Conservation (phyloP, 139 green algal genomes). For the Nannochloris sp. region DNA sequence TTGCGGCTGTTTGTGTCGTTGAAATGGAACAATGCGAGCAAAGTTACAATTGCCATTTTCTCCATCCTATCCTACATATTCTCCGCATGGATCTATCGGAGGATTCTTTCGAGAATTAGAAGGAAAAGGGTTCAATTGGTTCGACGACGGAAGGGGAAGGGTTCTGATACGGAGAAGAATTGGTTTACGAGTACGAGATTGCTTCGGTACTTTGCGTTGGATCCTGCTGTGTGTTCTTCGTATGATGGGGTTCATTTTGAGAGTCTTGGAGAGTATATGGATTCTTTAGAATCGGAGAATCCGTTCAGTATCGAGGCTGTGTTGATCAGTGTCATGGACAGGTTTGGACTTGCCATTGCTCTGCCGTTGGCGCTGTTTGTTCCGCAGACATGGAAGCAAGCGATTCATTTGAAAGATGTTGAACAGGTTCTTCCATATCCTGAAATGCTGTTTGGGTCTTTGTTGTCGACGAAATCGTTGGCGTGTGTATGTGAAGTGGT, state of each 20-base stretch:
- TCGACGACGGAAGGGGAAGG: no score
- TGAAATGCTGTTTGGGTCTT: neutral
- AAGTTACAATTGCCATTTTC: neutral
- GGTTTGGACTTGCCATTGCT: neutral
- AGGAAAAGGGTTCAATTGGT: neutral
- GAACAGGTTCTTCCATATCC: slow-evolving; percentile 4
- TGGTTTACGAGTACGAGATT: neutral
- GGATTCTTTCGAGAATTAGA: neutral
- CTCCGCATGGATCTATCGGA: neutral
- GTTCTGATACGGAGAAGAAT: neutral
- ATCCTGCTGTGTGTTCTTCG: neutral
- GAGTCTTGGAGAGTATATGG: slow-evolving; percentile 20
- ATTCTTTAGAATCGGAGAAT: neutral
- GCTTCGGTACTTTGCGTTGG: neutral
- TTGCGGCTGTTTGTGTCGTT: neutral
- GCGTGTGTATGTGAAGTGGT: neutral
- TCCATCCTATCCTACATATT: neutral
- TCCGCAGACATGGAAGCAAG: neutral
- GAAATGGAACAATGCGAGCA: neutral
- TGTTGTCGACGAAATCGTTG: neutral
- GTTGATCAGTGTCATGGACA: slow-evolving; percentile 6
- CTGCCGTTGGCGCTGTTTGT: slow-evolving; percentile 18
- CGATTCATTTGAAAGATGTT: neutral
- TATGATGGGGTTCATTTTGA: neutral
- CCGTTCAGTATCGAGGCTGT: slow-evolving; percentile 4